Evolutionary conservation across 345 rosid genomes (phyloP), one percentile per base, ranked within the genome.

Genomic region (Dimocarpus longan): DNA sequence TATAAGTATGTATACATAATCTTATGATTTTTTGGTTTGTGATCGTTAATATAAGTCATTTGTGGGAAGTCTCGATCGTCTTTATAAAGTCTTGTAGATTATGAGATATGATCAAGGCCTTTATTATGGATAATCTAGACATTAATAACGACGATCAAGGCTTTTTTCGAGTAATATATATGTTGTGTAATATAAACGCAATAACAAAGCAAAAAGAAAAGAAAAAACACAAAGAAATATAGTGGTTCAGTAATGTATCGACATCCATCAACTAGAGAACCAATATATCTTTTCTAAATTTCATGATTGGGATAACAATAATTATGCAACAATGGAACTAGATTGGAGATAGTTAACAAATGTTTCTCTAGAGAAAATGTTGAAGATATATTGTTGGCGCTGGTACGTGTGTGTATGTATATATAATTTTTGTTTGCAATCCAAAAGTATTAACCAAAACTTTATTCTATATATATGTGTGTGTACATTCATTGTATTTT

Each of bases 331-430:
- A 54, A 54, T 54, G n/a, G 42, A 42, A 43, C 42, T 37, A 75
- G 84, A 19, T 67, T 75, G 73, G 62, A 71, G 77, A 71, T 73
- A 5, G 37, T 81, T n/a, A 76, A 81, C 57, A 50, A 66, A 70
- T 81, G 84, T 65, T 84, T 84, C 87, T 81, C 81, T 2, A 64
- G 64, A n/a, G 39, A 42, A 64, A 68, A 70, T 7, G 74, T 68
- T 66, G 85, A 84, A 50, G 84, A 71, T 48, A 79, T 76, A 54
- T 6, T 81, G 39, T 62, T 79, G 42, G 70, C 84, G 32, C 74
- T 84, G 62, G 84, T 84, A 76, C 75, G 56, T 37, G 12, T 32
- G 0, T 3, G 3, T 32, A 2, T 56, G 5, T 74, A 5, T 48
- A 56, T 9, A 24, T 42, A 26, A 0, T 1, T 32, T 32, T 32